Percentiles rank a stretch among this genome's conserved stretches.
Conservation (phyloP, 1,139 yeast species). For the Nakaseomyces uthaithaninus region DNA sequence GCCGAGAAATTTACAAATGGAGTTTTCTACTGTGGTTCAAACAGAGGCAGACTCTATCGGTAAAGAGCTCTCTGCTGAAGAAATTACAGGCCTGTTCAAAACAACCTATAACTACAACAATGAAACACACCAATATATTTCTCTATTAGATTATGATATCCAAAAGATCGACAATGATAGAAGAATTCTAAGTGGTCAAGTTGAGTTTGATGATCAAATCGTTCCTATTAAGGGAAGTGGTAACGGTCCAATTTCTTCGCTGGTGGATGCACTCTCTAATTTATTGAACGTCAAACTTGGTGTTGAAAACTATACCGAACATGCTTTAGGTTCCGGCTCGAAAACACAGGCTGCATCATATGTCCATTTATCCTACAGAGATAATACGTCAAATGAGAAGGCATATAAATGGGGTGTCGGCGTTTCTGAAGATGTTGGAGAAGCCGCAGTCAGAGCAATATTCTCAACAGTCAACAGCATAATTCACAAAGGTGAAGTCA, state of each 20-base stretch:
- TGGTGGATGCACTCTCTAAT: constrained; percentile 64
- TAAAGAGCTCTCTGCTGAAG: constrained; percentile 71
- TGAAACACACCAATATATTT: constrained; percentile 29
- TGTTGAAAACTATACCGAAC: constrained; percentile 83
- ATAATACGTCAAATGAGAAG: constrained; percentile 38
- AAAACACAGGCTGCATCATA: constrained; percentile 85
- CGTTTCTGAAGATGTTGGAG: constrained; percentile 84
- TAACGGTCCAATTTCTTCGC: constrained; percentile 93
- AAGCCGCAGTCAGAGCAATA: constrained; percentile 77
- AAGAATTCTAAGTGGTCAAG: constrained; percentile 44
- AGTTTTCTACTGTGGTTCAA: constrained; percentile 81
- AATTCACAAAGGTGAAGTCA: constrained; percentile 29
- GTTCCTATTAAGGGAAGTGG: constrained; percentile 61
- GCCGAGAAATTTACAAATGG: constrained; percentile 87
- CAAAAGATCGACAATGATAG: constrained; percentile 36
- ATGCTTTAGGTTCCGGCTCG: constrained; percentile 83
- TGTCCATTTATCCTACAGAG: constrained; percentile 51
- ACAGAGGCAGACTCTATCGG: constrained; percentile 71
- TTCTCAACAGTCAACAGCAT: constrained; percentile 59
- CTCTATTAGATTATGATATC: constrained; percentile 45
- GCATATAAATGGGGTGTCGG: constrained; percentile 86
- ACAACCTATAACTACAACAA: constrained; percentile 57
- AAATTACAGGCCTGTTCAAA: constrained; percentile 70
- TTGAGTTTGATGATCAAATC: constrained; percentile 41
- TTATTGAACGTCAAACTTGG: constrained; percentile 53